A percentile compares a stretch with the other conserved stretches of the same genome.
These are phyloP conservation scores for Peronospora destructor DNA, from an alignment of 352 stramenopile genomes.

Conservation along the genomic window DNA sequence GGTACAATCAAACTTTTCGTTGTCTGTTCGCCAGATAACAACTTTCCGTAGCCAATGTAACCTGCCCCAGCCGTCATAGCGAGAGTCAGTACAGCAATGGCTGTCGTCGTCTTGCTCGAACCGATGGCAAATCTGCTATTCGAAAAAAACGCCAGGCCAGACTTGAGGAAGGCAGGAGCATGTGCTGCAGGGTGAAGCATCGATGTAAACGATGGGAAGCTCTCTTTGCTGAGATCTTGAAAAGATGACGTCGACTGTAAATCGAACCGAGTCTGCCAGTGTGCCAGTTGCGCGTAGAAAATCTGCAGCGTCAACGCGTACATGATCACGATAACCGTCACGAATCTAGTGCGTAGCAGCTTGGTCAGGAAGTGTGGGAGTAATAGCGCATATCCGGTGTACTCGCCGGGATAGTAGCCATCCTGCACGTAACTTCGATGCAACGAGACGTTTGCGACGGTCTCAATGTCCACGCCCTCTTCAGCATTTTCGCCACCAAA, in stretches of 20 bases:
- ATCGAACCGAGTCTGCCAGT: constrained; percentile 64
- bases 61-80: constrained; percentile 1
- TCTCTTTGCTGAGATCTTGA: constrained; percentile 25
- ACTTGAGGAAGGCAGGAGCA: constrained; percentile 32
- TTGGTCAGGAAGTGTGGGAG: constrained; percentile 45
- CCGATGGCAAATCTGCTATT: constrained; percentile 5
- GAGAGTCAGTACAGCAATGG: constrained; percentile 12
- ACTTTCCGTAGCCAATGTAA: constrained; percentile 19
- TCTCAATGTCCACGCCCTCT: constrained; percentile 9
- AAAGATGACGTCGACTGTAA: constrained; percentile 26
- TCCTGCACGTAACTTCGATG: constrained; percentile 45
- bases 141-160: constrained; percentile 1
- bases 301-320: constrained; percentile 61
- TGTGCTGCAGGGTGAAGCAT: constrained; percentile 53
- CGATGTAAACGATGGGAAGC: constrained; percentile 49
- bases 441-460: constrained; percentile 21
- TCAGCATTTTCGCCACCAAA: constrained; percentile 19
- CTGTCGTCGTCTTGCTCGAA: constrained; percentile 6
- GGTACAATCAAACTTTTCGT: constrained; percentile 1
- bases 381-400: constrained; percentile 34
- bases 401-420: constrained; percentile 49
- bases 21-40: constrained; percentile 1
- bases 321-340: constrained; percentile 52
- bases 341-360: constrained; percentile 40
- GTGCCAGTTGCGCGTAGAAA: constrained; percentile 49